Evolutionary conservation across 805 yeast species (phyloP).

Genomic region (Sporopachydermia lactativora): DNA sequence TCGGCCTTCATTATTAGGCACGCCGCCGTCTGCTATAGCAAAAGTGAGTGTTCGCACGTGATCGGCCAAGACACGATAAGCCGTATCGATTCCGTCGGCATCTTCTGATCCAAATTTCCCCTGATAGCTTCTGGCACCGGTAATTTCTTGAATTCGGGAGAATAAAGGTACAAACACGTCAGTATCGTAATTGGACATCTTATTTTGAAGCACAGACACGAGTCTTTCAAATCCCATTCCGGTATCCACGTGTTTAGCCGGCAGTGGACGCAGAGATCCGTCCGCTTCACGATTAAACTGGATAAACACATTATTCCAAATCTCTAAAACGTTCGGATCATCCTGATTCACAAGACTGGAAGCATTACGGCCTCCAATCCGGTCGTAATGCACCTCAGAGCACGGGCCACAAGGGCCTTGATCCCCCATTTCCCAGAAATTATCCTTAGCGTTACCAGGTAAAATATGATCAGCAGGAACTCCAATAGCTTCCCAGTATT

Average conservation of each 20-base stretch:
- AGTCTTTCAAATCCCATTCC: slow-evolving; percentile 98
- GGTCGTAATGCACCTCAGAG: slow-evolving; percentile 92
- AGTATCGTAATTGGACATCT: slow-evolving; percentile 89
- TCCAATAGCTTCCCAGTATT: slow-evolving; percentile 77
- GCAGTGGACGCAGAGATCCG: slow-evolving; percentile 64
- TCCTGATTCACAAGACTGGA: slow-evolving; percentile 82
- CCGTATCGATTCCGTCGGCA: slow-evolving; percentile 87
- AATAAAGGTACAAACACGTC: slow-evolving; percentile 91
- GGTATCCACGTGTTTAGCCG: slow-evolving; percentile 93
- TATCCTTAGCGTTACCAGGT: slow-evolving; percentile 83
- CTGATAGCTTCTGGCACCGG: slow-evolving; percentile 81
- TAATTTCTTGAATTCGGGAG: slow-evolving; percentile 73
- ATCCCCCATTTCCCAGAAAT: slow-evolving; percentile 99
- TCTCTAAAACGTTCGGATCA: slow-evolving; percentile 95
- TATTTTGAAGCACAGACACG: slow-evolving; percentile 87
- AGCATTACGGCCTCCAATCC: slow-evolving; percentile 98
- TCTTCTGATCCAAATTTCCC: slow-evolving; percentile 94
- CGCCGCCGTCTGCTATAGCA: slow-evolving; percentile 97
- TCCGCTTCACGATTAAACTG: slow-evolving; percentile 93
- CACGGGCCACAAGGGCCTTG: slow-evolving; percentile 99
- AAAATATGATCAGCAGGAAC: slow-evolving; percentile 84
- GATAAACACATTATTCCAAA: slow-evolving; percentile 96
- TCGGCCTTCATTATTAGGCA: slow-evolving; percentile 98
- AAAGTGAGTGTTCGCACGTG: slow-evolving; percentile 95
- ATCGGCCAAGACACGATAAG: slow-evolving; percentile 96